These are phyloP conservation scores for Eimeria praecox DNA, from an alignment of 169 alveolate species.

Conservation along the genomic window DNA sequence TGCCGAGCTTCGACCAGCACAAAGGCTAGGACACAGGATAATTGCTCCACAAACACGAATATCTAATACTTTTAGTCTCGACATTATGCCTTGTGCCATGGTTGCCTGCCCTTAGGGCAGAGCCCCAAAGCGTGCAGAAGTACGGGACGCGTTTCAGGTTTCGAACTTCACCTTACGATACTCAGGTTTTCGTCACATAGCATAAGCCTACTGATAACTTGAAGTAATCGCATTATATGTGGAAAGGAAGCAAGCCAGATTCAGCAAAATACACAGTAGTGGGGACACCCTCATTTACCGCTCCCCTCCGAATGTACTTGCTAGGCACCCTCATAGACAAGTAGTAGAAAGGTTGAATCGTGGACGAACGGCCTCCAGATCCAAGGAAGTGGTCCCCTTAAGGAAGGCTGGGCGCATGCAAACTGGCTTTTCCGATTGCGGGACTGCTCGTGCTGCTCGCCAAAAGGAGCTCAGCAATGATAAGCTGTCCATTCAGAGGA, in stretches of 20 bases:
- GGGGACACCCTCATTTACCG: not conserved
- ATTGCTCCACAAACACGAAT: not conserved
- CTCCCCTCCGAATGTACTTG: not conserved
- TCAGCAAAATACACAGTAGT: not conserved
- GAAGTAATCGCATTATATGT: not conserved
- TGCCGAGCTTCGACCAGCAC: not conserved
- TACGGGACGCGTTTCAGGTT: not conserved
- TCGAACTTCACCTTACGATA: not conserved
- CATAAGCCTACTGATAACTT: not conserved
- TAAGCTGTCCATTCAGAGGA: not conserved
- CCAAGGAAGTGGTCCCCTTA: not conserved
- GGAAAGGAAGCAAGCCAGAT: not conserved
- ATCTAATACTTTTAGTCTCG: not conserved
- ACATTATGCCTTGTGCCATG: not conserved
- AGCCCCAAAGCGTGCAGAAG: conserved; percentile 19
- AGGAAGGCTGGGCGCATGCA: not conserved
- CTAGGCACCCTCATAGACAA: not conserved
- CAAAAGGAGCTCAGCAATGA: not conserved
- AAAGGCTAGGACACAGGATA: not conserved
- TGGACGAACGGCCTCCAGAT: not conserved
- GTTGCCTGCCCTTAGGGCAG: not conserved
- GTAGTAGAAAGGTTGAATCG: not conserved
- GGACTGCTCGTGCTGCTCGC: not conserved
- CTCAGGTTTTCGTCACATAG: not conserved
- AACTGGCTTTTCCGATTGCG: not conserved